Conservation (phyloP, 140 eudicot species). For the Bidens hawaiensis region DNA sequence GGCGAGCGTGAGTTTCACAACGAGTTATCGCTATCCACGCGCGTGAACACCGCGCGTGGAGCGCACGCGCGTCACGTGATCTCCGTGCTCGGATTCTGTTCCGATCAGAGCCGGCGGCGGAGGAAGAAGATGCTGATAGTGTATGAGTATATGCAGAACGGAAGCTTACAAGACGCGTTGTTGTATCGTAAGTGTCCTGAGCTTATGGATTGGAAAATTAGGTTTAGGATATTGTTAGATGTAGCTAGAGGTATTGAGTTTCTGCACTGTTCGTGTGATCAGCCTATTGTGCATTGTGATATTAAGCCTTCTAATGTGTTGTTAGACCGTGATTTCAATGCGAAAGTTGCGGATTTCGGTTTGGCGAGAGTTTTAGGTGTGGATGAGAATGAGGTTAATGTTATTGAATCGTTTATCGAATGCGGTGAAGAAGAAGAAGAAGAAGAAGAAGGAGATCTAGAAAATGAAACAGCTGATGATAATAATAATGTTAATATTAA, state of each 20-base stretch:
- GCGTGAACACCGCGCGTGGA: conserved; percentile 34
- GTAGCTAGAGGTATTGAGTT: conserved; percentile 78
- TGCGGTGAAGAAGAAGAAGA: conserved; percentile 45
- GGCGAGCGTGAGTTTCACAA: conserved; percentile 94
- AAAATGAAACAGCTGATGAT: conserved; percentile 15
- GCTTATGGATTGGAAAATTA: conserved; percentile 61
- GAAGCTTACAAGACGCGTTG: conserved; percentile 87
- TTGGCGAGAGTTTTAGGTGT: conserved; percentile 53
- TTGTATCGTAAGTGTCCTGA: conserved; percentile 70
- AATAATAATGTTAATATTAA: background rate
- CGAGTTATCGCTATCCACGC: conserved; percentile 63
- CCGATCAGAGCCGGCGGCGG: conserved; percentile 34
- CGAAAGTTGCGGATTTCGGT: conserved; percentile 91
- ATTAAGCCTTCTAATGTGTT: conserved; percentile 89
- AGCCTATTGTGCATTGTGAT: conserved; percentile 86
- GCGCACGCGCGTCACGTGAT: conserved; percentile 48
- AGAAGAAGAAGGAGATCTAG: conserved; percentile 21
- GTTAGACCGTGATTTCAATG: conserved; percentile 60
- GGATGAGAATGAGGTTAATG: conserved; percentile 49
- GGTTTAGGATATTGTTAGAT: conserved; percentile 49
- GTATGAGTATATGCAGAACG: conserved; percentile 85
- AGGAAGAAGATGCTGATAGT: conserved; percentile 50
- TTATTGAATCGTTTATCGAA: conserved; percentile 38
- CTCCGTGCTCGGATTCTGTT: conserved; percentile 62
- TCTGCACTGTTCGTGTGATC: conserved; percentile 65